phyloP scores from a whole-genome alignment of 371 early-diverging fungal species.

The Circinella minor region DNA sequence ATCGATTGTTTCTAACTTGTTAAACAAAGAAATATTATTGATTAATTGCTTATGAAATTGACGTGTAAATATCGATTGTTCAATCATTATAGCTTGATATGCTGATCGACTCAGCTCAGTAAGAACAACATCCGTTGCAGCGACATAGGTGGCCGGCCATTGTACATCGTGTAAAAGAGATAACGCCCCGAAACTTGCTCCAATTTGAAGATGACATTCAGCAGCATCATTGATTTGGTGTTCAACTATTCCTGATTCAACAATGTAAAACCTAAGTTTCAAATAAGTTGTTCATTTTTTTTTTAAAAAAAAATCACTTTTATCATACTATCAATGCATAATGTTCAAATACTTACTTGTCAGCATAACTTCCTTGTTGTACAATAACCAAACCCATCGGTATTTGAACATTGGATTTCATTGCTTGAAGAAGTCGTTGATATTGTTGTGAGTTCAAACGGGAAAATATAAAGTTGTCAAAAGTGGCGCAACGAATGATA shows the following conservation, averaged over 20 bases:
- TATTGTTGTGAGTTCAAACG: neutral
- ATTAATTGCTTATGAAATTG: constrained; percentile 89
- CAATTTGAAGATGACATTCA: constrained; percentile 9
- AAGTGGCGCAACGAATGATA: neutral
- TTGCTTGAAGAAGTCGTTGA: neutral
- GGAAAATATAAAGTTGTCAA: neutral
- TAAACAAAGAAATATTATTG: constrained; percentile 84
- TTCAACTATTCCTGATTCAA: constrained; percentile 6
- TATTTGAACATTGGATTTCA: neutral
- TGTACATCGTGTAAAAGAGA: constrained; percentile 98
- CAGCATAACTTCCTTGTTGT: neutral
- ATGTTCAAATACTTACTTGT: neutral
- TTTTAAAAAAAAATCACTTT: neutral
- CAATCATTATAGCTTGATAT: constrained; percentile 91
- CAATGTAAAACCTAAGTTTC: neutral
- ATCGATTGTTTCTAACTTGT: constrained; percentile 86
- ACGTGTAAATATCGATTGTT: constrained; percentile 85
- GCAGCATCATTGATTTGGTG: constrained; percentile 35
- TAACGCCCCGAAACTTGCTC: constrained; percentile 88
- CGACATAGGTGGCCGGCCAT: constrained; percentile 91
- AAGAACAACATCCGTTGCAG: constrained; percentile 77
- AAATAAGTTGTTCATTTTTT: neutral
- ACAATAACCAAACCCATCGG: neutral
- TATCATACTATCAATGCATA: neutral
- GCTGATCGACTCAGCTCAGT: constrained; percentile 96